A percentile compares a stretch with the other conserved stretches of the same genome.
Evolutionary conservation across 2,329 filamentous ascomycete genomes (phyloP).

Genomic region (Pleomassaria siparia): DNA sequence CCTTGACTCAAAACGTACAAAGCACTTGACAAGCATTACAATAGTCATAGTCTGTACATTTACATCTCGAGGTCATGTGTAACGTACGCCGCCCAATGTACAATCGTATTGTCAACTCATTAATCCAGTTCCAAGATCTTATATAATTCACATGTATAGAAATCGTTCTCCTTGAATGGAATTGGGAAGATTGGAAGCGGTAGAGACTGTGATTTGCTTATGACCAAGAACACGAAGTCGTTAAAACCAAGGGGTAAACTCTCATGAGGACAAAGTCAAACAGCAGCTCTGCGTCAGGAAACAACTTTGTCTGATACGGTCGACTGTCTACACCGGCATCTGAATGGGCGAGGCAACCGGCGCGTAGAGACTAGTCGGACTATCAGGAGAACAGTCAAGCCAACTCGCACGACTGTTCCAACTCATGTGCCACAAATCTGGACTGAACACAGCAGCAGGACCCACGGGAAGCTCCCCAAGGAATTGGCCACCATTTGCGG

Average conservation of each 20-base stretch:
- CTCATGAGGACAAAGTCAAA: too few species aligned
- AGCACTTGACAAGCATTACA: not conserved
- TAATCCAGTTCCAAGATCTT: not conserved
- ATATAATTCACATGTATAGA: not conserved
- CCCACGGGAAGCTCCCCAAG: conserved; percentile 13
- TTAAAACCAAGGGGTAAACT: too few species aligned
- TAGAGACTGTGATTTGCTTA: not conserved
- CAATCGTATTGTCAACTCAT: too few species aligned
- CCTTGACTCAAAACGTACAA: not conserved
- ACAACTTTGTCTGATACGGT: not conserved
- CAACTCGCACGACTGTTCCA: conserved; percentile 1
- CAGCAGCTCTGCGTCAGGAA: not conserved
- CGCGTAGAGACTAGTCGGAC: not conserved
- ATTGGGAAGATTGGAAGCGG: not conserved
- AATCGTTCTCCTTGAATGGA: not conserved
- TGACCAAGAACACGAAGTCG: too few species aligned
- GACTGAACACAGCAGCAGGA: conserved; percentile 11
- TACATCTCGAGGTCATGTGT: too few species aligned
- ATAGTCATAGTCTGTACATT: too few species aligned
- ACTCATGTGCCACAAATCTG: not conserved
- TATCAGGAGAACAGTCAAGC: not conserved
- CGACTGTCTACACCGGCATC: not conserved
- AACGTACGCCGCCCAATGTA: not conserved
- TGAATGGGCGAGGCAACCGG: not conserved
- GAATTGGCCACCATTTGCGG: conserved; percentile 3